Evolutionary conservation across 257 asterid species (phyloP).

Genomic region (Penstemon davidsonii): DNA sequence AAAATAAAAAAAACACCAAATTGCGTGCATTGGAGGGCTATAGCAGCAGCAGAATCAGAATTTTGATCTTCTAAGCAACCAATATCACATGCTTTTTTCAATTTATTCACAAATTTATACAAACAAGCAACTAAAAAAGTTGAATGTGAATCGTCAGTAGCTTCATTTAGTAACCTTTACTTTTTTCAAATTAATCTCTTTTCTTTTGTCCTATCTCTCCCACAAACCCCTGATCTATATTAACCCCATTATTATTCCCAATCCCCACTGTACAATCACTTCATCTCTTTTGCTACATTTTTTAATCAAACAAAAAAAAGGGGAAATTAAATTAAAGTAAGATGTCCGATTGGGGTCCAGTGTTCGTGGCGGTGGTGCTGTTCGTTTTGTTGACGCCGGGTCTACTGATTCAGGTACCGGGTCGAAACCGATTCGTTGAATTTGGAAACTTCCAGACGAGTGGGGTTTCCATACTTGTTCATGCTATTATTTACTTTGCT

Average conservation of each 20-base stretch:
- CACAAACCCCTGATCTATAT: background rate
- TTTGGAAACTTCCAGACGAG: constrained; percentile 85
- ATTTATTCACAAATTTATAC: background rate
- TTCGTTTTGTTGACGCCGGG: constrained; percentile 86
- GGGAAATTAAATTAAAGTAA: background rate
- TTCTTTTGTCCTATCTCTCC: background rate
- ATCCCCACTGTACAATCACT: background rate
- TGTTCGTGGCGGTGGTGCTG: constrained; percentile 79
- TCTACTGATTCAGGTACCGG: constrained; percentile 81
- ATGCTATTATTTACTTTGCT: constrained; percentile 69
- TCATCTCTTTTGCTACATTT: background rate
- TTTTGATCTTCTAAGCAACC: constrained; percentile 22
- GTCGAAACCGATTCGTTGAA: constrained; percentile 64
- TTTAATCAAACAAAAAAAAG: background rate
- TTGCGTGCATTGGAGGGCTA: constrained; percentile 10
- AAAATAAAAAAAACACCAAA: background rate
- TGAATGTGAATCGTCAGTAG: constrained; percentile 10
- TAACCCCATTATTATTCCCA: background rate
- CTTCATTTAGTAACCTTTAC: constrained; percentile 6
- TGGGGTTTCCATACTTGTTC: constrained; percentile 75
- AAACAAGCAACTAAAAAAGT: constrained; percentile 16
- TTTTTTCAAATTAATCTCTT: constrained; percentile 6
- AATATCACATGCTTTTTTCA: constrained; percentile 5
- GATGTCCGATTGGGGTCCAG: constrained; percentile 98
- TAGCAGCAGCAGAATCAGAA: constrained; percentile 3